phyloP scores from a whole-genome alignment of 2,329 filamentous ascomycete species.

The Fusarium humuli region DNA sequence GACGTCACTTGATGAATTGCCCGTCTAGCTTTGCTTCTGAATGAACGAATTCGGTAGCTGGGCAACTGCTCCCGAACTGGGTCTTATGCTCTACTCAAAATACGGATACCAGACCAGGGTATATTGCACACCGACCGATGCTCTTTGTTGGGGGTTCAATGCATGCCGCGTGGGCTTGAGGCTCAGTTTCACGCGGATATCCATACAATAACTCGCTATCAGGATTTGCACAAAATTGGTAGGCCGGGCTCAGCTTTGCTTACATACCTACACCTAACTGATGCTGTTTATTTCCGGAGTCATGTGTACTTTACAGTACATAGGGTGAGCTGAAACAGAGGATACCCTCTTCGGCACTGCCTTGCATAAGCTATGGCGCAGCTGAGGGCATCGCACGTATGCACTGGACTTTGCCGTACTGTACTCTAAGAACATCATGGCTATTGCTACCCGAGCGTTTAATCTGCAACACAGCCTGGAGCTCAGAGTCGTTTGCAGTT shows the following conservation, averaged over 20 bases:
- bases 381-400: constrained; percentile 8
- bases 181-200: constrained; percentile 11
- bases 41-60: not conserved
- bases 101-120: not conserved
- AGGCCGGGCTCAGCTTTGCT: not conserved
- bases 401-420: not conserved
- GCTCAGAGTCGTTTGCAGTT: not conserved
- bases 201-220: not conserved
- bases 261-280: not conserved
- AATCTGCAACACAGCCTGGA: not conserved
- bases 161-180: constrained; percentile 25
- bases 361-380: constrained; percentile 26
- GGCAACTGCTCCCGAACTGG: not conserved
- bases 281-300: constrained; percentile 24
- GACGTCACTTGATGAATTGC: not conserved
- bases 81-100: not conserved
- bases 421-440: not conserved
- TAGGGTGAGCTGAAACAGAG: constrained; percentile 20
- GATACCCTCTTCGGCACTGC: not conserved
- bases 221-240: not conserved
- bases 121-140: constrained; percentile 1
- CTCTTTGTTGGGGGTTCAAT: not conserved
- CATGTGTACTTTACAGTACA: not conserved
- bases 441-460: not conserved
- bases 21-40: not conserved